Percentiles rank a stretch among this genome's conserved stretches.
phyloP scores from a whole-genome alignment of 441 rosid genomes.

The Pelargonium exstipulatum region DNA sequence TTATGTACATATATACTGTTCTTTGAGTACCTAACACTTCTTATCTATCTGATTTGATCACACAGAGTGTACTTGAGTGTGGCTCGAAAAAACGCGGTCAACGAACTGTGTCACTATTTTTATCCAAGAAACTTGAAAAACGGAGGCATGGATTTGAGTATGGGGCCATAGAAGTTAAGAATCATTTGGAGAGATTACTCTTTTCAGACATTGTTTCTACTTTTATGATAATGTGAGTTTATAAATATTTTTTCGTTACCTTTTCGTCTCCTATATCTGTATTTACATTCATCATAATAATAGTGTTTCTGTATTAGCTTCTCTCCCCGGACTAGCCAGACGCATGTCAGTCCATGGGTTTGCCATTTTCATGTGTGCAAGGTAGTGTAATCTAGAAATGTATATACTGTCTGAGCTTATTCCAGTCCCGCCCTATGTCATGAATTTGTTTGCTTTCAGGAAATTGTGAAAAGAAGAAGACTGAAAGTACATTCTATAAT shows the following conservation, averaged over 20 bases:
- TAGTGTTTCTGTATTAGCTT: conserved; percentile 42
- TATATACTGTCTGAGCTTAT: conserved; percentile 9
- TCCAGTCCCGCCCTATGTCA: conserved; percentile 23
- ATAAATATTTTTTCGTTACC: conserved; percentile 5
- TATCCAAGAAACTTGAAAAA: conserved; percentile 70
- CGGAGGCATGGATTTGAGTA: conserved; percentile 81
- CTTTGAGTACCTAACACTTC: conserved; percentile 21
- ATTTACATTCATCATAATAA: conserved; percentile 12
- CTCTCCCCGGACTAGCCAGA: conserved; percentile 41
- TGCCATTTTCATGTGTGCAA: conserved; percentile 74
- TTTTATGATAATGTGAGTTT: conserved; percentile 66
- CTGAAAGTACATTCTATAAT: conserved; percentile 43
- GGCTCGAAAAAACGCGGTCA: conserved; percentile 57
- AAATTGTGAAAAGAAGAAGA: conserved; percentile 47
- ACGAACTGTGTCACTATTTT: conserved; percentile 61
- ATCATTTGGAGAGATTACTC: conserved; percentile 61
- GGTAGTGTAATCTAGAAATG: conserved; percentile 36
- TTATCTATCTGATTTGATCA: conserved; percentile 27
- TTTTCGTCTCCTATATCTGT: background rate
- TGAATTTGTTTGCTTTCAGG: conserved; percentile 41
- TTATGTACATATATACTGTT: background rate
- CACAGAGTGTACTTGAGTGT: conserved; percentile 83
- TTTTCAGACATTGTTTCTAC: conserved; percentile 74
- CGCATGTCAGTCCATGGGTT: conserved; percentile 63
- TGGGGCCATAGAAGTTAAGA: conserved; percentile 72